Base-by-base conservation (phyloP, 2,329 filamentous ascomycete genomes). In the Aureobasidium subglaciale region DNA sequence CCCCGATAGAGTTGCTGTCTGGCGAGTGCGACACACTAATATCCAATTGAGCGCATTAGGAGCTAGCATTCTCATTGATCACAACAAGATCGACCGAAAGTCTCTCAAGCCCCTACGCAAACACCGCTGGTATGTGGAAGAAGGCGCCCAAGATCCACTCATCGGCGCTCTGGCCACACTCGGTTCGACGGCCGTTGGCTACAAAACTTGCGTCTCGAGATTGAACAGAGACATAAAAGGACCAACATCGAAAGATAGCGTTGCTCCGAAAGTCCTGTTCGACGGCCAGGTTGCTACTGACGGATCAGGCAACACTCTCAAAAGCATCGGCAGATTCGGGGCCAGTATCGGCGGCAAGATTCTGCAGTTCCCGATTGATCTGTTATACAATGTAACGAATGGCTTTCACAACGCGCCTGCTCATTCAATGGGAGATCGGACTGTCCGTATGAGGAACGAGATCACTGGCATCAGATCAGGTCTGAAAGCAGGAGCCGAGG, bases 391-490 rank as follows among this genome's bases (percentile, higher is more conserved):
- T 18, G 64, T 87, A 2, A 81, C 81, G 1, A 83, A 86, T 64
- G 84, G 84, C 2, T 86, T 86, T 59, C 84, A 87, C 65, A 87
- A 87, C 60, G 83, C 82, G 0, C 84, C 84, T 1, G 2, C n/a
- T n/a, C 76, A 82, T 1, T 73, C 87, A 0, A 87, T 87, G 61
- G 80, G 49, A 87, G 0, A 87, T 87, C 61, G 80, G 49, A 87
- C 84, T 1, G 85, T 87, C 1, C 78, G 85, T 4, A 75, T 77
- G 1, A 82, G 83, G 1, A 76, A 75, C 2, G 77, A 82, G 6
- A 79, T 87, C 35, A 86, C 82, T 1, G 85, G 83, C 1, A 75
- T 86, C 56, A 73, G 76, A 46, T 86, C 83, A 2, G 85, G 85
- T 0, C 71, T 71, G 22, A 30, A 11, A 40, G 50, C 16, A 11